phyloP scores from a whole-genome alignment of 495 filamentous ascomycete genomes.

The Talaromyces proteolyticus region DNA sequence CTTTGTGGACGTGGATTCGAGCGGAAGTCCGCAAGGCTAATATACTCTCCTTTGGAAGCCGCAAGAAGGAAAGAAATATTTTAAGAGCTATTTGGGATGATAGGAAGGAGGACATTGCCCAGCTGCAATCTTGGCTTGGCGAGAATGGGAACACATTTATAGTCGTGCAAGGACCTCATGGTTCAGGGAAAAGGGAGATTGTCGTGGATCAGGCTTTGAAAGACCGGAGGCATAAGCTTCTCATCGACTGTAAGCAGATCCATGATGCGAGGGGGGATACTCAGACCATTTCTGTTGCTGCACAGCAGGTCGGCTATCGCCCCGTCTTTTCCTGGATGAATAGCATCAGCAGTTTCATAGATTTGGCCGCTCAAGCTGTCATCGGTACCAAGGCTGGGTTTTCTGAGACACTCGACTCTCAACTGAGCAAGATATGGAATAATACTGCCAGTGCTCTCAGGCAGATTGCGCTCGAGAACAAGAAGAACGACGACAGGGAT shows the following conservation, averaged over 20 bases:
- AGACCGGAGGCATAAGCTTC: constrained; percentile 66
- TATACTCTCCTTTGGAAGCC: constrained; percentile 52
- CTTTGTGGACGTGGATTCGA: constrained; percentile 72
- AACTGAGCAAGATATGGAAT: constrained; percentile 87
- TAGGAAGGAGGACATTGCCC: constrained; percentile 70
- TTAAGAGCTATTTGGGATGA: constrained; percentile 85
- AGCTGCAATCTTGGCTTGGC: constrained; percentile 78
- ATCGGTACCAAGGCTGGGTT: constrained; percentile 94
- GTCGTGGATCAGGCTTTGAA: constrained; percentile 79
- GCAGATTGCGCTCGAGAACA: constrained; percentile 61
- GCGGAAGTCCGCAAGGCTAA: constrained; percentile 64
- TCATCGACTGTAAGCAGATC: constrained; percentile 94
- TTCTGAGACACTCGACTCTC: constrained; percentile 87
- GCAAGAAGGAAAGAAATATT: constrained; percentile 56
- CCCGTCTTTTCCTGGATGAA: constrained; percentile 97
- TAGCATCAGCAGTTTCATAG: constrained; percentile 82
- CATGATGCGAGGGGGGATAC: constrained; percentile 87
- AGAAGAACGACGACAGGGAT: constrained; percentile 69
- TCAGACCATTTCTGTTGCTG: constrained; percentile 78
- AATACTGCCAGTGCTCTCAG: constrained; percentile 79
- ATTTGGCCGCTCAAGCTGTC: constrained; percentile 87
- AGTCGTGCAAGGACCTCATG: constrained; percentile 85
- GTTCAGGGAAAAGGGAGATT: constrained; percentile 85
- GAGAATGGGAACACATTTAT: constrained; percentile 91
- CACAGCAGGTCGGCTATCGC: constrained; percentile 80